These are phyloP conservation scores for Allium fistulosum DNA, from an alignment of 106 monocot genomes.

Conservation along the genomic window DNA sequence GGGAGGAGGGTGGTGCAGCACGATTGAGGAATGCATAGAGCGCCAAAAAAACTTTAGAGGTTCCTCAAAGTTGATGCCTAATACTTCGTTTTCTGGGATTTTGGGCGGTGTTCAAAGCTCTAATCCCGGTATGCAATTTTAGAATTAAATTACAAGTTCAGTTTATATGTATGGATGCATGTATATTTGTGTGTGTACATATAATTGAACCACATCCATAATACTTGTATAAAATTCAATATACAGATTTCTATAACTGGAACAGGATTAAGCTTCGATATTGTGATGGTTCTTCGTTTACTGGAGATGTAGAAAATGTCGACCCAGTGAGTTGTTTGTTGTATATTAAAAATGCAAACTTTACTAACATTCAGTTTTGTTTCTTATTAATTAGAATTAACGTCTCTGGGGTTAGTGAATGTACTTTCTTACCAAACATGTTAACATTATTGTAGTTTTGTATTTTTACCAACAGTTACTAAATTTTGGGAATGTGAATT, in stretches of 20 bases:
- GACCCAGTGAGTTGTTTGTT: slow-evolving; percentile 47
- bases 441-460: too few relatives aligned
- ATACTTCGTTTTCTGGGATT: slow-evolving; percentile 22
- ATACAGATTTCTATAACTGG: slow-evolving; percentile 70
- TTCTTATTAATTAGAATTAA: neutral
- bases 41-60: slow-evolving; percentile 15
- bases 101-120: slow-evolving; percentile 10
- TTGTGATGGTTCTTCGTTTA: slow-evolving; percentile 95
- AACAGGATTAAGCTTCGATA: slow-evolving; percentile 85
- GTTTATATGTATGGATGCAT: too few relatives aligned
- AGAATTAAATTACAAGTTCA: neutral
- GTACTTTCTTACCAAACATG: too few relatives aligned
- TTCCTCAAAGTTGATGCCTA: slow-evolving; percentile 13
- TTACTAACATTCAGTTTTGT: neutral
- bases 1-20: slow-evolving; percentile 30
- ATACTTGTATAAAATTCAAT: too few relatives aligned
- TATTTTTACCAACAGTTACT: too few relatives aligned
- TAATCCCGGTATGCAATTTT: slow-evolving; percentile 17
- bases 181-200: too few relatives aligned
- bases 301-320: slow-evolving; percentile 77
- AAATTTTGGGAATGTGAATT: too few relatives aligned
- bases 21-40: slow-evolving; percentile 9
- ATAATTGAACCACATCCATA: too few relatives aligned
- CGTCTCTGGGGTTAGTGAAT: too few relatives aligned
- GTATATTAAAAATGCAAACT: neutral